A percentile compares a stretch with the other conserved stretches of the same genome.
These are phyloP conservation scores for Priceomyces castillae DNA, from an alignment of 805 yeast species.

Conservation along the genomic window DNA sequence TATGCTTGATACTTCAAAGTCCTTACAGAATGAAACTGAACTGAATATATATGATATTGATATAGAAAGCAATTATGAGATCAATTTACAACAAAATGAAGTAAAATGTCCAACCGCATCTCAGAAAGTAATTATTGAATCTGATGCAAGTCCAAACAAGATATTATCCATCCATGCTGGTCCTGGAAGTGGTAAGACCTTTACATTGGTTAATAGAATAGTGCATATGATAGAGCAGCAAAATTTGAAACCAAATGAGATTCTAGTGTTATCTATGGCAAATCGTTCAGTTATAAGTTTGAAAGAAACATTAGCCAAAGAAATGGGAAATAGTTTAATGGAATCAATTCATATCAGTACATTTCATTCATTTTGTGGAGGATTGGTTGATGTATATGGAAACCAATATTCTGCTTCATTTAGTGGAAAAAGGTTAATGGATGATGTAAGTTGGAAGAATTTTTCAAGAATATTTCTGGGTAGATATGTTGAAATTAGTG, in stretches of 20 bases:
- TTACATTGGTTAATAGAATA: slow-evolving; percentile 54
- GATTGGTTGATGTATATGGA: slow-evolving; percentile 41
- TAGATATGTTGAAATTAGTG: slow-evolving; percentile 28
- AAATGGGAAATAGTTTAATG: slow-evolving; percentile 34
- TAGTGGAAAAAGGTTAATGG: slow-evolving; percentile 37
- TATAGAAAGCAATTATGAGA: background rate
- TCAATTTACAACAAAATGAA: background rate
- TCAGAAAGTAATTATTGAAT: slow-evolving; percentile 46
- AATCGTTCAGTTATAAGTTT: slow-evolving; percentile 61
- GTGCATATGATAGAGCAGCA: slow-evolving; percentile 41
- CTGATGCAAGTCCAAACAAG: slow-evolving; percentile 36
- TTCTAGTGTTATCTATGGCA: slow-evolving; percentile 64
- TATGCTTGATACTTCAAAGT: too few relatives aligned
- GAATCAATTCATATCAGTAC: slow-evolving; percentile 47
- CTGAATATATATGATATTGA: too few relatives aligned
- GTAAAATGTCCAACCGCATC: slow-evolving; percentile 32
- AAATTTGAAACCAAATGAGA: slow-evolving; percentile 47
- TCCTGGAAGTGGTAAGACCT: slow-evolving; percentile 74
- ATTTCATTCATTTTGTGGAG: slow-evolving; percentile 62
- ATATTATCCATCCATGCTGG: slow-evolving; percentile 60
- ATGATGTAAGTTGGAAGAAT: slow-evolving; percentile 52
- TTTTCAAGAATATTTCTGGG: slow-evolving; percentile 34
- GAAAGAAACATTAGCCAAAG: slow-evolving; percentile 26
- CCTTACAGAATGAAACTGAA: too few relatives aligned
- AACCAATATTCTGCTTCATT: slow-evolving; percentile 11